Base-by-base conservation (phyloP, 805 yeast genomes). In the Ogataea salicorniae region DNA sequence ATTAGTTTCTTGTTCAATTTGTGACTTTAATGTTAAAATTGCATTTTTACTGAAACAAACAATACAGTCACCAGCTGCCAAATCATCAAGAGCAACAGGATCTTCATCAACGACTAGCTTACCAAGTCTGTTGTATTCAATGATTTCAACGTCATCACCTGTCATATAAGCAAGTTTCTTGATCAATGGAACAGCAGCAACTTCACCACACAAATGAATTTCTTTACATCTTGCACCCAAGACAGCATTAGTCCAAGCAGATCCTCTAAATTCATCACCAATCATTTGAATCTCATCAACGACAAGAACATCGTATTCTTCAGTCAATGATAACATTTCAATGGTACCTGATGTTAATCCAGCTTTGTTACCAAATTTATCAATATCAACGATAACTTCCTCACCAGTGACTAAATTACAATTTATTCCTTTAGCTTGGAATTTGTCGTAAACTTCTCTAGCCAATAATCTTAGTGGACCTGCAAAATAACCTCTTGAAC, bases 251-350 rank as follows among this genome's bases (percentile, higher is more conserved):
- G 97, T 85, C 98, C 99, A 94, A 0, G 97, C 95, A 70, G 87
- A 81, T 0, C 99, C 99, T 53, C 99, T 69, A 16, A 69, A 69
- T 7, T 71, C 70, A 60, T 91, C 96, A 2, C 79, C 81, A 56
- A 94, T 81, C 98, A 94, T 90, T 64, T 94, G 99, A 54, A 94
- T 92, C 63, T 94, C 99, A 70, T 94, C 99, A 26, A 94, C 77
- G 18, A 94, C 91, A 45, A 94, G 91, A 20, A 90, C 84, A 55
- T 94, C 99, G 74, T 84, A 80, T 35, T 76, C 74, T 37, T 74
- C 77, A 41, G 70, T 71, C 38, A 81, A 54, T n/a, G 91, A 86
- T 17, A 89, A 73, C 98, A 94, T 92, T 61, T 94, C 99, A 17
- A 92, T 84, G 0, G 99, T 94, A 3, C 97, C 95, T 11, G 94